Percentiles rank a stretch among this genome's conserved stretches.
Evolutionary conservation across 306 rosid species (phyloP).

Genomic region (Sesbania bispinosa): DNA sequence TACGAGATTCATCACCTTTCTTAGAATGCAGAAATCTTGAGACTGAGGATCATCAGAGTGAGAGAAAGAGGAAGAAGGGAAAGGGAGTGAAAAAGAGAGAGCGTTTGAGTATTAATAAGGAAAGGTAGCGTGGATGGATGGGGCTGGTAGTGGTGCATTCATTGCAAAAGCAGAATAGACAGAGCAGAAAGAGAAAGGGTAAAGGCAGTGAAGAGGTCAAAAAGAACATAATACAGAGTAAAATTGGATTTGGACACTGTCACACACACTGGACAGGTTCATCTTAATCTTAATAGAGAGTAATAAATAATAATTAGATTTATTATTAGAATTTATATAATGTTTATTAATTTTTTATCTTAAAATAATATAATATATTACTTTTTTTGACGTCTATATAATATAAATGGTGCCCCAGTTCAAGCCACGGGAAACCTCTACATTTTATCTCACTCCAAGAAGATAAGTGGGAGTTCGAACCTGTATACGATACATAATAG

Average conservation of each 20-base stretch:
- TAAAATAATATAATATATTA: too few species aligned
- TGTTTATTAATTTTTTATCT: too few species aligned
- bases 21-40: not conserved
- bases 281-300: not conserved
- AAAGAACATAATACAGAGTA: not conserved
- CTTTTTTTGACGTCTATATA: too few species aligned
- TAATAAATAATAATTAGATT: not conserved
- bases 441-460: too few species aligned
- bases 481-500: not conserved
- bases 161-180: slow-evolving; percentile 50
- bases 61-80: not conserved
- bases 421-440: too few species aligned
- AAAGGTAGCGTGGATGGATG: slow-evolving; percentile 1
- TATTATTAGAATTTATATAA: too few species aligned
- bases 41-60: slow-evolving; percentile 4
- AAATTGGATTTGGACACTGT: not conserved
- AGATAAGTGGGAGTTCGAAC: too few species aligned
- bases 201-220: not conserved
- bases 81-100: not conserved
- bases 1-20: slow-evolving; percentile 22
- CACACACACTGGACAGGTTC: too few species aligned
- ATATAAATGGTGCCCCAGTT: too few species aligned
- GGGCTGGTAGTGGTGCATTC: slow-evolving; percentile 46
- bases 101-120: slow-evolving; percentile 28
- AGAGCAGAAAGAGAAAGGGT: slow-evolving; percentile 14